phyloP scores from a whole-genome alignment of 1,284 basidiomycete genomes.

The Malassezia caprae region DNA sequence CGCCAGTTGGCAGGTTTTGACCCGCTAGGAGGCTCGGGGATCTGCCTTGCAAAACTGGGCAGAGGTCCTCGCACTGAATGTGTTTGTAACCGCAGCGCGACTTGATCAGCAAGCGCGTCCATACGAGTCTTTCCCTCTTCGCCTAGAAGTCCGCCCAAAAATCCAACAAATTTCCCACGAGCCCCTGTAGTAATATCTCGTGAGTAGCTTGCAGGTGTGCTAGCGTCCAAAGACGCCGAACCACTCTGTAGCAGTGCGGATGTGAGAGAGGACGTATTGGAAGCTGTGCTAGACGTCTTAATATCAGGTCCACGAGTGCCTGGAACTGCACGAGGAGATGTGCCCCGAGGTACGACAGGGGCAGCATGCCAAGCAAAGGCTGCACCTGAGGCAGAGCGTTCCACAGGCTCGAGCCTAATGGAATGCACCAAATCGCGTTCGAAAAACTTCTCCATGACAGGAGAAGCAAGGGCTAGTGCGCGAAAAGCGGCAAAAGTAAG shows the following conservation, averaged over 20 bases:
- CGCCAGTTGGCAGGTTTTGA: conserved; percentile 7
- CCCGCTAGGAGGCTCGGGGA: conserved; percentile 20
- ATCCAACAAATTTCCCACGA: conserved; percentile 39
- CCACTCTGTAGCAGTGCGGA: conserved; percentile 7
- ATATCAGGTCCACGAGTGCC: background rate
- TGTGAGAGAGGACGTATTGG: conserved; percentile 1
- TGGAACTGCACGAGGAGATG: conserved; percentile 14
- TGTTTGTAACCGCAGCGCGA: conserved; percentile 38
- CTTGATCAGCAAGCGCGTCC: conserved; percentile 42
- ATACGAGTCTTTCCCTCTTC: conserved; percentile 45
- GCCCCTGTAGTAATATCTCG: conserved; percentile 40
- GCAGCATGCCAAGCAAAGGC: conserved; percentile 45
- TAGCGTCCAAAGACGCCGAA: conserved; percentile 14
- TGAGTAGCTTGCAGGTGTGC: conserved; percentile 37
- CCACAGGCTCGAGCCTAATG: conserved; percentile 35
- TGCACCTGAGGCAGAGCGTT: conserved; percentile 35
- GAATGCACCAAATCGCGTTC: conserved; percentile 39
- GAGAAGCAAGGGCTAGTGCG: conserved; percentile 41
- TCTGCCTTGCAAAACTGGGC: conserved; percentile 35
- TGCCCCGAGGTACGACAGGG: conserved; percentile 27
- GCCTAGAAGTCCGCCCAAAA: conserved; percentile 42
- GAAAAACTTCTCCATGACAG: conserved; percentile 41
- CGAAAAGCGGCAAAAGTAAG: conserved; percentile 40
- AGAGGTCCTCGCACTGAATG: conserved; percentile 42
- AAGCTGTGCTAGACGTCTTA: background rate